phyloP scores from a whole-genome alignment of 352 stramenopile genomes.

The Phytophthora parvispora region DNA sequence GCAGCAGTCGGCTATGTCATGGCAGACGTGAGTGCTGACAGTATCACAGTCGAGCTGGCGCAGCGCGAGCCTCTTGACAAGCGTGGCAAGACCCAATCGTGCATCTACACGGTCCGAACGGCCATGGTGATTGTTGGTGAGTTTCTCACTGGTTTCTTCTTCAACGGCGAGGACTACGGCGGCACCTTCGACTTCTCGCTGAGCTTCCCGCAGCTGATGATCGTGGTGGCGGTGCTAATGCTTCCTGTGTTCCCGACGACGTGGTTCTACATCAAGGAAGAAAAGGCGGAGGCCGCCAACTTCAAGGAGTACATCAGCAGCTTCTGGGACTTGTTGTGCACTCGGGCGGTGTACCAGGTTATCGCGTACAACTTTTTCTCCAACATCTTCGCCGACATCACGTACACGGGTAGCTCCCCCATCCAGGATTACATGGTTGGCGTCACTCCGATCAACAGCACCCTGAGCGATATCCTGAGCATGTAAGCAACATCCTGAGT shows the following conservation, averaged over 20 bases:
- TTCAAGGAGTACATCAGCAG: constrained; percentile 21
- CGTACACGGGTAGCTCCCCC: constrained; percentile 31
- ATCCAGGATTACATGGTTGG: constrained; percentile 39
- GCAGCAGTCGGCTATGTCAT: constrained; percentile 77
- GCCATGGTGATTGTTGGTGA: constrained; percentile 24
- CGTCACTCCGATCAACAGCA: constrained; percentile 53
- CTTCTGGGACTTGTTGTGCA: constrained; percentile 28
- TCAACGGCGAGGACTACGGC: constrained; percentile 64
- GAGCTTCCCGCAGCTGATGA: constrained; percentile 47
- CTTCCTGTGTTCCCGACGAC: constrained; percentile 34
- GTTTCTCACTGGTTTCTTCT: constrained; percentile 30
- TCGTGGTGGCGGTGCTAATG: constrained; percentile 23
- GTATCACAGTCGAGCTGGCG: constrained; percentile 44
- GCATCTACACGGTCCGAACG: constrained; percentile 45
- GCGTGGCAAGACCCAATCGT: constrained; percentile 37
- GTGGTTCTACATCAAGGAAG: constrained; percentile 33
- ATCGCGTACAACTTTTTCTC: constrained; percentile 54
- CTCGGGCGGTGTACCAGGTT: constrained; percentile 54
- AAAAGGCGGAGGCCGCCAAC: too few relatives aligned
- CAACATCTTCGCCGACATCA: constrained; percentile 41
- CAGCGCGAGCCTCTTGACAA: constrained; percentile 41
- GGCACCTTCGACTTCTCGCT: constrained; percentile 58
- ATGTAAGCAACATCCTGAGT: constrained; percentile 39
- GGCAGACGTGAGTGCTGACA: constrained; percentile 71
- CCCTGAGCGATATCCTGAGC: constrained; percentile 37